A percentile compares a stretch with the other conserved stretches of the same genome.
Evolutionary conservation across 1,284 basidiomycete species (phyloP).

Genomic region (Rhodotorula glutinis): DNA sequence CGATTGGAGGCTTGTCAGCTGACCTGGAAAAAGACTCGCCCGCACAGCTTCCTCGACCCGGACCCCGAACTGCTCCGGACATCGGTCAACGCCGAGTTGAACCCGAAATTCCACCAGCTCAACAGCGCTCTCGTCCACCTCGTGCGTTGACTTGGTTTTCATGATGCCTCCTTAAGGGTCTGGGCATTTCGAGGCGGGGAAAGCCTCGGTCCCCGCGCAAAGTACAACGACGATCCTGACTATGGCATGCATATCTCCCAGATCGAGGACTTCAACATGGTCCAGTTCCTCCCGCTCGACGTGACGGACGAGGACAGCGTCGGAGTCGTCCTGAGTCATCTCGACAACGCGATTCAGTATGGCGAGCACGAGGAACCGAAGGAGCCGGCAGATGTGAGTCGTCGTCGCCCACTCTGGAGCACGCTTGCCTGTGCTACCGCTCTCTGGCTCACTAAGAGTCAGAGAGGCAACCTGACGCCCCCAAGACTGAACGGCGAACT

Average conservation of each 20-base stretch:
- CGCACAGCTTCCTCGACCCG: slow-evolving; percentile 80
- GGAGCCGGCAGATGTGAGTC: slow-evolving; percentile 43
- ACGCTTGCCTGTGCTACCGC: no score
- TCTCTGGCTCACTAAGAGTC: no score
- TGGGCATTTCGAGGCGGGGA: no score
- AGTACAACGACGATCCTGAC: no score
- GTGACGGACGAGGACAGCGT: slow-evolving; percentile 85
- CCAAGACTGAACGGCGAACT: no score
- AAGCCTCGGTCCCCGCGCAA: no score
- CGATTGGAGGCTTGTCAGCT: background rate
- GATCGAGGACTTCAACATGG: slow-evolving; percentile 98
- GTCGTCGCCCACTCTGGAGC: no score
- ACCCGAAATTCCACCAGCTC: slow-evolving; percentile 85
- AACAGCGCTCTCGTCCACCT: slow-evolving; percentile 94
- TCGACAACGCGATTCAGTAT: slow-evolving; percentile 65
- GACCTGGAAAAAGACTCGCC: background rate
- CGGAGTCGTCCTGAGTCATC: slow-evolving; percentile 84
- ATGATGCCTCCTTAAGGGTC: no score
- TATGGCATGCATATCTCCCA: no score
- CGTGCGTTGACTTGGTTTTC: slow-evolving; percentile 55
- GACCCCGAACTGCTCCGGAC: slow-evolving; percentile 85
- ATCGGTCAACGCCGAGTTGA: slow-evolving; percentile 62
- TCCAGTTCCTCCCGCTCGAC: slow-evolving; percentile 93
- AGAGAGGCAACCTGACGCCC: no score
- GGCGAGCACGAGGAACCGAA: slow-evolving; percentile 45